Conservation (phyloP, 1,284 basidiomycete species). For the Ceratobasidium sp. region DNA sequence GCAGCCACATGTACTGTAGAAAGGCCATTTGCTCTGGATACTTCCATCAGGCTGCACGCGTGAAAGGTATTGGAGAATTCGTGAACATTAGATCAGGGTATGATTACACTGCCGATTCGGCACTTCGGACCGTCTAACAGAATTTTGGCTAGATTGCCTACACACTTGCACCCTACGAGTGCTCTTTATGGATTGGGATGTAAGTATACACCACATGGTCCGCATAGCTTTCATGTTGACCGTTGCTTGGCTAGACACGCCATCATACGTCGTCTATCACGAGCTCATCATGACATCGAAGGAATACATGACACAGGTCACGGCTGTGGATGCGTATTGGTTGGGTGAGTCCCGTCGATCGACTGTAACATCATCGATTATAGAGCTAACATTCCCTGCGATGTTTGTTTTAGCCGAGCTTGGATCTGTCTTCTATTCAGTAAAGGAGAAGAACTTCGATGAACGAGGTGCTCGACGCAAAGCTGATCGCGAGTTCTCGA, state of each 20-base stretch:
- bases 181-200: conserved; percentile 96
- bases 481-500: conserved; percentile 87
- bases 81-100: conserved; percentile 95
- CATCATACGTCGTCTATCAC: conserved; percentile 96
- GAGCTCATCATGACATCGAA: conserved; percentile 94
- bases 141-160: conserved; percentile 59
- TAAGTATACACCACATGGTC: conserved; percentile 54
- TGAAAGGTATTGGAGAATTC: conserved; percentile 99
- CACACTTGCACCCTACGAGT: conserved; percentile 94
- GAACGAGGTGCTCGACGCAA: conserved; percentile 73
- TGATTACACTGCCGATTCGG: conserved; percentile 39
- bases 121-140: neutral
- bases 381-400: neutral
- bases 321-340: conserved; percentile 95
- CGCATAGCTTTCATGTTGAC: conserved; percentile 40
- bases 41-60: conserved; percentile 98
- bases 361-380: conserved; percentile 4
- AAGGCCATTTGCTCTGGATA: conserved; percentile 98
- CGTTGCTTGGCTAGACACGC: conserved; percentile 69
- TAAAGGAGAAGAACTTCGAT: conserved; percentile 94
- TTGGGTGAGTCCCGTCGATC: conserved; percentile 62
- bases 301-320: conserved; percentile 97
- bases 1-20: conserved; percentile 53
- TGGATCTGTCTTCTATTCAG: conserved; percentile 93
- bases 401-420: conserved; percentile 66